Conservation (phyloP, 2,329 filamentous ascomycete species). For the Tolypocladium guangdongense region DNA sequence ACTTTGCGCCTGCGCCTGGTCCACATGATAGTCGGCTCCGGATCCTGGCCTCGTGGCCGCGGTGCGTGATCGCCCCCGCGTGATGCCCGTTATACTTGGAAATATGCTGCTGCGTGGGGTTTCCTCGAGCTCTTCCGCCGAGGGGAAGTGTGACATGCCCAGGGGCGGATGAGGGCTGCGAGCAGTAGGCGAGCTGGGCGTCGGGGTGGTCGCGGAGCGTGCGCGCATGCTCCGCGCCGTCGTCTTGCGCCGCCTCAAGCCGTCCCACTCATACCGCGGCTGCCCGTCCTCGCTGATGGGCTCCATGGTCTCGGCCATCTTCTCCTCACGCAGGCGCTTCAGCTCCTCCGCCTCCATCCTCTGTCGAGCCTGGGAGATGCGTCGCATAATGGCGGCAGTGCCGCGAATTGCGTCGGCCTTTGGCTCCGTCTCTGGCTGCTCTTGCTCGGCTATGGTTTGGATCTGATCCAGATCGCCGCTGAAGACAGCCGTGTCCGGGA, state of each 20-base stretch:
- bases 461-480: slow-evolving; percentile 89
- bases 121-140: slow-evolving; percentile 47
- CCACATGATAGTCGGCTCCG: slow-evolving; percentile 25
- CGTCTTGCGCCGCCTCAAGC: slow-evolving; percentile 62
- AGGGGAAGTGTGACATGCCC: slow-evolving; percentile 77
- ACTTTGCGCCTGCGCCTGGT: slow-evolving; percentile 30
- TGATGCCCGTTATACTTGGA: slow-evolving; percentile 46
- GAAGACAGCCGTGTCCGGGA: slow-evolving; percentile 88
- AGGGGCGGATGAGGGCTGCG: slow-evolving; percentile 31
- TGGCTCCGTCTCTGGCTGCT: slow-evolving; percentile 91
- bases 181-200: slow-evolving; percentile 17
- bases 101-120: slow-evolving; percentile 38
- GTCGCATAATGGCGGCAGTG: slow-evolving; percentile 74
- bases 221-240: slow-evolving; percentile 26
- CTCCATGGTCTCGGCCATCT: slow-evolving; percentile 56
- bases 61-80: slow-evolving; percentile 24
- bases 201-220: slow-evolving; percentile 15
- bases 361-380: slow-evolving; percentile 63
- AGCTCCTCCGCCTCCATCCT: slow-evolving; percentile 74
- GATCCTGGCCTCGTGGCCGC: slow-evolving; percentile 19
- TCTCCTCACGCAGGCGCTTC: slow-evolving; percentile 69
- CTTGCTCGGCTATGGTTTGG: slow-evolving; percentile 86
- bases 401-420: slow-evolving; percentile 95
- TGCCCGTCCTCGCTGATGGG: slow-evolving; percentile 69
- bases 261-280: slow-evolving; percentile 73